Evolutionary conservation across 305 asterid genomes (phyloP).

Genomic region (Stenogyne calaminthoides): DNA sequence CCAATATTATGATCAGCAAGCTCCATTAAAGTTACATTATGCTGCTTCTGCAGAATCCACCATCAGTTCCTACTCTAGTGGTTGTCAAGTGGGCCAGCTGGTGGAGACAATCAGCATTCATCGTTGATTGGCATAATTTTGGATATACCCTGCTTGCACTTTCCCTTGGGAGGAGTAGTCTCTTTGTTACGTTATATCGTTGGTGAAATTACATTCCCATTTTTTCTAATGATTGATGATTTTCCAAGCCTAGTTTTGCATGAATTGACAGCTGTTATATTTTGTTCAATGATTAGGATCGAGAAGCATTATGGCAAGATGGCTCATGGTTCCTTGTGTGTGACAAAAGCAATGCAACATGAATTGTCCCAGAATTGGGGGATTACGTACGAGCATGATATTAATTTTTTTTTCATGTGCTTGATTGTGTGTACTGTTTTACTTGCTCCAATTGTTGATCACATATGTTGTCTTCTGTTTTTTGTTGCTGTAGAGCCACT

Average conservation of each 20-base stretch:
- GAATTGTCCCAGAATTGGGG: constrained; percentile 85
- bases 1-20: constrained; percentile 11
- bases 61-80: constrained; percentile 95
- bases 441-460: constrained; percentile 16
- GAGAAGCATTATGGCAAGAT: constrained; percentile 83
- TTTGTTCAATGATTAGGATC: constrained; percentile 59
- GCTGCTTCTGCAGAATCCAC: constrained; percentile 80
- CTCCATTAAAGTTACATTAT: constrained; percentile 1
- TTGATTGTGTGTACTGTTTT: constrained; percentile 10
- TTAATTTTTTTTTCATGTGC: neutral
- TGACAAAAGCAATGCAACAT: constrained; percentile 96
- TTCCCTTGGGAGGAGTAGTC: constrained; percentile 82
- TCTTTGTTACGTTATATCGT: constrained; percentile 68
- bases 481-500: constrained; percentile 62
- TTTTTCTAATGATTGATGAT: constrained; percentile 5
- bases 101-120: constrained; percentile 68
- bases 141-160: constrained; percentile 93
- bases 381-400: constrained; percentile 57
- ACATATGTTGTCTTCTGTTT: neutral
- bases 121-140: constrained; percentile 96
- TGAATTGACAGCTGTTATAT: constrained; percentile 18
- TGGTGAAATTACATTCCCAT: constrained; percentile 51
- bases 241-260: constrained; percentile 24
- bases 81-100: constrained; percentile 94
- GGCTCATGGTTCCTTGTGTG: constrained; percentile 95